Percentiles rank a stretch among this genome's conserved stretches.
phyloP scores from a whole-genome alignment of 352 stramenopile genomes.

The Pythium pyrilobum region DNA sequence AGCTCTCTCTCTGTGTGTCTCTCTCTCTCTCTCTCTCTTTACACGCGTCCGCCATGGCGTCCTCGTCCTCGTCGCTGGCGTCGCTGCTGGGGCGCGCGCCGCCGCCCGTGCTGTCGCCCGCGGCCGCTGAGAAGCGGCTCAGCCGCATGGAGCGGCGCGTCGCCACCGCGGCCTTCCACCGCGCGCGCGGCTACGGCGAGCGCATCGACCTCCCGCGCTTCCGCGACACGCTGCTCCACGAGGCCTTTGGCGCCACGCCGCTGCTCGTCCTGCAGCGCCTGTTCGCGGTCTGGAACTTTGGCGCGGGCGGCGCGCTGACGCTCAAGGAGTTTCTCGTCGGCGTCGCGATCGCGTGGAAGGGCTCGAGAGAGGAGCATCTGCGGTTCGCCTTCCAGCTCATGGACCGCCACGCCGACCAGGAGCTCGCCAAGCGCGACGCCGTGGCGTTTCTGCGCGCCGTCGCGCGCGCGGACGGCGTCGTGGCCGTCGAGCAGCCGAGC shows the following conservation, averaged over 20 bases:
- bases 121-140: slow-evolving; percentile 20
- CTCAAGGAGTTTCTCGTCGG: slow-evolving; percentile 36
- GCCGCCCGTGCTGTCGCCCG: slow-evolving; percentile 21
- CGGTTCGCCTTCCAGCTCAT: slow-evolving; percentile 38
- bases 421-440: slow-evolving; percentile 23
- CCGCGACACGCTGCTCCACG: slow-evolving; percentile 29
- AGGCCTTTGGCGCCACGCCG: slow-evolving; percentile 31
- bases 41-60: not conserved
- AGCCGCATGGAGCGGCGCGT: slow-evolving; percentile 21
- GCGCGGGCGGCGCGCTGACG: slow-evolving; percentile 16
- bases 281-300: slow-evolving; percentile 33
- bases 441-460: slow-evolving; percentile 21
- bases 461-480: slow-evolving; percentile 1
- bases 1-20: slow-evolving; percentile 46
- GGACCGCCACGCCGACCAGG: slow-evolving; percentile 7
- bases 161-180: slow-evolving; percentile 32
- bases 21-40: too few species aligned
- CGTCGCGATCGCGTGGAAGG: slow-evolving; percentile 24
- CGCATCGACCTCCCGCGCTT: slow-evolving; percentile 29
- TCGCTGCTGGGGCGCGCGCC: slow-evolving; percentile 19
- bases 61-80: slow-evolving; percentile 12
- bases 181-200: slow-evolving; percentile 29
- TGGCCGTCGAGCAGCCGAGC: slow-evolving; percentile 17
- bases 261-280: slow-evolving; percentile 23
- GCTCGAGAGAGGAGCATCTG: slow-evolving; percentile 40